Conservation (phyloP, 2,329 filamentous ascomycete genomes). For the Exserohilum rostratum region DNA sequence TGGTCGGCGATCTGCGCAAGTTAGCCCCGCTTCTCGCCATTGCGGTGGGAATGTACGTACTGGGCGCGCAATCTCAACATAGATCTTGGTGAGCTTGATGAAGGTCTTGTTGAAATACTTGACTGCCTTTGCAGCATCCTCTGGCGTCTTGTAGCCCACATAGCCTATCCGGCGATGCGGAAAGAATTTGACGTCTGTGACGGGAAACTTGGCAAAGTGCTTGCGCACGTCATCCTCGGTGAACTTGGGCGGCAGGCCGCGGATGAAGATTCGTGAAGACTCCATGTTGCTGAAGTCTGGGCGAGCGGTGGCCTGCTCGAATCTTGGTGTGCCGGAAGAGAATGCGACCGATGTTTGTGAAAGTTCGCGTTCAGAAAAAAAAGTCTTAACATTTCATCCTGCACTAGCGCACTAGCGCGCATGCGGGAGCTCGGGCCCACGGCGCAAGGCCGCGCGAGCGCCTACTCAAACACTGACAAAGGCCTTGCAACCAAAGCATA, state of each 20-base stretch:
- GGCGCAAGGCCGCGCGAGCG: conserved; percentile 11
- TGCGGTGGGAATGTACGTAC: conserved; percentile 55
- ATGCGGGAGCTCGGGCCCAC: conserved; percentile 9
- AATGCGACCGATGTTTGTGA: conserved; percentile 1
- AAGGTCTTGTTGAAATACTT: conserved; percentile 96
- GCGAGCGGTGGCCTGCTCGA: conserved; percentile 25
- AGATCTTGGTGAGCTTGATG: conserved; percentile 93
- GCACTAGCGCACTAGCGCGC: conserved; percentile 13
- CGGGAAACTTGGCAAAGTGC: conserved; percentile 80
- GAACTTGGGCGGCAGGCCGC: conserved; percentile 81
- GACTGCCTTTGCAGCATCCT: conserved; percentile 81
- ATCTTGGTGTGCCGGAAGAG: conserved; percentile 7
- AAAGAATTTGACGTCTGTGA: conserved; percentile 93
- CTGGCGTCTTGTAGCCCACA: conserved; percentile 84
- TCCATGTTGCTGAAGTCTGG: conserved; percentile 56
- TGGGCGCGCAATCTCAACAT: conserved; percentile 84
- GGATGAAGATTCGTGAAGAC: conserved; percentile 76
- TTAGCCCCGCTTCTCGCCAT: conserved; percentile 33
- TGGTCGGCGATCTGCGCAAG: conserved; percentile 40
- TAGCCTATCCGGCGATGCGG: conserved; percentile 91
- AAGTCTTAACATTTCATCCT: conserved; percentile 7
- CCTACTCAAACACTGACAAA: conserved; percentile 21
- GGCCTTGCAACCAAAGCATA: conserved; percentile 22
- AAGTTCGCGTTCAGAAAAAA: conserved; percentile 20
- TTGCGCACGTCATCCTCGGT: conserved; percentile 84